phyloP scores from a whole-genome alignment of 805 yeast species.

The Wickerhamiella lipophila region DNA sequence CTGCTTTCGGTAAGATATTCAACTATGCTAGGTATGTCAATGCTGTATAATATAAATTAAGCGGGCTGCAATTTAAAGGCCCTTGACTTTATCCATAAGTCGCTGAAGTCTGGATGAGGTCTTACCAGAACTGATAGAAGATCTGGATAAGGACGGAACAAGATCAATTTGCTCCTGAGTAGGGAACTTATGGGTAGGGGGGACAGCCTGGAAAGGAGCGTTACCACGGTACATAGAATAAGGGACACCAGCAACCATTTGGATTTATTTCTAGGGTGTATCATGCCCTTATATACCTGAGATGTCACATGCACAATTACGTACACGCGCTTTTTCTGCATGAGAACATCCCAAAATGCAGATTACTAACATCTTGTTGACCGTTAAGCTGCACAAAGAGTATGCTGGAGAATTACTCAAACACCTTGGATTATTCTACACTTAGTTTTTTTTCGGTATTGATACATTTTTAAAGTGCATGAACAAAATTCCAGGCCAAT shows the following conservation, averaged over 20 bases:
- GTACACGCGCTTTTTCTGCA: background rate
- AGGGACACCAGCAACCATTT: conserved; percentile 9
- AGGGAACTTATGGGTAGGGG: conserved; percentile 10
- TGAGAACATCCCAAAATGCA: background rate
- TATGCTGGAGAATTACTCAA: no score
- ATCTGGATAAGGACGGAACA: conserved; percentile 8
- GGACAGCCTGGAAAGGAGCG: conserved; percentile 9
- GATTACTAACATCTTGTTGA: no score
- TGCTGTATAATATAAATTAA: background rate
- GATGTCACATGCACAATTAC: background rate
- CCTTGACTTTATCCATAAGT: background rate
- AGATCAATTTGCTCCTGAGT: conserved; percentile 7
- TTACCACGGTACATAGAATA: conserved; percentile 10
- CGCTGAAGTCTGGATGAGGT: background rate
- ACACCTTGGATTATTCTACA: no score
- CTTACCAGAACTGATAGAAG: conserved; percentile 1
- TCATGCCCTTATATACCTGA: background rate
- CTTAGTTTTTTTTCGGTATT: no score
- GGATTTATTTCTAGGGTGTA: background rate
- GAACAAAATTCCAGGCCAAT: no score
- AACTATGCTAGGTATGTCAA: background rate
- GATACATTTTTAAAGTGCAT: no score
- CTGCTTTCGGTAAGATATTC: no score
- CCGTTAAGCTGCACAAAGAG: no score
- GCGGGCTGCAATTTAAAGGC: background rate